phyloP scores from a whole-genome alignment of 352 stramenopile genomes.

The Phytophthora parvispora region DNA sequence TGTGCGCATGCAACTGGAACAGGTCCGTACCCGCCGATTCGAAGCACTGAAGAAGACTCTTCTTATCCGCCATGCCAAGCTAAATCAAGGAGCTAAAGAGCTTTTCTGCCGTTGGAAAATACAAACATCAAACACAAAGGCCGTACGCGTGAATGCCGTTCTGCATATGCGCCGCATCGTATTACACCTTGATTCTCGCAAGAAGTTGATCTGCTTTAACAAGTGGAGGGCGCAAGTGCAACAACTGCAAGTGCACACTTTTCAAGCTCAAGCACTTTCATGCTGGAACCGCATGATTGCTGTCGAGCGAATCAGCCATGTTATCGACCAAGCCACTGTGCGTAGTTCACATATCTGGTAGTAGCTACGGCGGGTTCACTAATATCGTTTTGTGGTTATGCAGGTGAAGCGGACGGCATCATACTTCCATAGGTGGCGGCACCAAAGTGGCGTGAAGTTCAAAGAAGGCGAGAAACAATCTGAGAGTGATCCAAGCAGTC shows the following conservation, averaged over 20 bases:
- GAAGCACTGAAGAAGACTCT: conserved; percentile 70
- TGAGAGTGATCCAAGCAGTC: neutral
- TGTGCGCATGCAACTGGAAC: conserved; percentile 71
- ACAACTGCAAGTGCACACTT: conserved; percentile 45
- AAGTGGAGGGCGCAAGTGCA: conserved; percentile 49
- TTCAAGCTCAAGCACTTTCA: conserved; percentile 51
- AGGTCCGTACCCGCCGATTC: conserved; percentile 69
- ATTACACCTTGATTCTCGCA: conserved; percentile 43
- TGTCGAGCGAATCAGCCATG: conserved; percentile 61
- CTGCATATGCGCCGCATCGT: conserved; percentile 55
- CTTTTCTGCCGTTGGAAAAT: conserved; percentile 59
- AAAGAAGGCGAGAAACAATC: neutral
- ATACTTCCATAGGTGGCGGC: conserved; percentile 51
- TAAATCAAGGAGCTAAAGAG: conserved; percentile 39
- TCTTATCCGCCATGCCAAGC: conserved; percentile 60
- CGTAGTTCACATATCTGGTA: neutral
- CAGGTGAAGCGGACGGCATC: conserved; percentile 50
- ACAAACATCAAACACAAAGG: conserved; percentile 32
- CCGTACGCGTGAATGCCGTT: conserved; percentile 43
- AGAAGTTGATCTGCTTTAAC: conserved; percentile 43
- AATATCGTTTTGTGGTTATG: conserved; percentile 5
- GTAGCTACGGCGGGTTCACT: neutral
- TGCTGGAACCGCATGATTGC: conserved; percentile 81
- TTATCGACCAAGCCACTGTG: conserved; percentile 55
- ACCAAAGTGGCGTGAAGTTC: conserved; percentile 3